Percentiles rank a stretch among this genome's conserved stretches.
phyloP scores from a whole-genome alignment of 495 filamentous ascomycete species.

The Daldinia caldariorum region DNA sequence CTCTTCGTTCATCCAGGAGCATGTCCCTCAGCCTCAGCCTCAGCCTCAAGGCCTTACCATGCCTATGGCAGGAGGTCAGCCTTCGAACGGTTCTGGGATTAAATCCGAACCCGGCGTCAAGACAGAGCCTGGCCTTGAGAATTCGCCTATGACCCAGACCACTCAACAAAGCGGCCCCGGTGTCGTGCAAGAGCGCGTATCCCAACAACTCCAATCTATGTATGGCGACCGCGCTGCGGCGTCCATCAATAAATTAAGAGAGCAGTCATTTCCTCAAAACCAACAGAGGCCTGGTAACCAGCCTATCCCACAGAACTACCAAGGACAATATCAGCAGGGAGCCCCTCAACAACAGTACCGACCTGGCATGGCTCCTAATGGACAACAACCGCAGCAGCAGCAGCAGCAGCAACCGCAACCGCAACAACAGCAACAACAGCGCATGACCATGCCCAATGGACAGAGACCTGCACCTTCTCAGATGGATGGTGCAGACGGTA shows the following conservation, averaged over 20 bases:
- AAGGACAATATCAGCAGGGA: constrained; percentile 52
- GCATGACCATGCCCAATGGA: constrained; percentile 51
- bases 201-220: constrained; percentile 67
- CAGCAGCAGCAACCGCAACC: constrained; percentile 53
- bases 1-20: constrained; percentile 50
- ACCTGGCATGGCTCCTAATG: constrained; percentile 49
- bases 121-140: constrained; percentile 50
- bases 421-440: constrained; percentile 59
- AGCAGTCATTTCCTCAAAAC: constrained; percentile 53
- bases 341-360: constrained; percentile 61
- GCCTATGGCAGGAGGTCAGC: constrained; percentile 51
- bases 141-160: constrained; percentile 38
- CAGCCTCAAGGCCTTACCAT: constrained; percentile 50
- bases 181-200: constrained; percentile 63
- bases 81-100: constrained; percentile 63
- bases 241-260: constrained; percentile 72
- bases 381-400: constrained; percentile 50
- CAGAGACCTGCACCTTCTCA: constrained; percentile 62
- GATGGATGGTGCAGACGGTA: constrained; percentile 75
- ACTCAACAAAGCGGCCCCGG: constrained; percentile 63
- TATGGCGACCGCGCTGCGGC: constrained; percentile 76
- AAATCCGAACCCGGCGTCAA: constrained; percentile 71
- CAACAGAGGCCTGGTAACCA: constrained; percentile 43
- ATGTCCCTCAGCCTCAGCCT: constrained; percentile 50
- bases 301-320: constrained; percentile 45